A percentile compares a stretch with the other conserved stretches of the same genome.
Evolutionary conservation across 1,284 basidiomycete genomes (phyloP).

Genomic region (Leccinum laetum): DNA sequence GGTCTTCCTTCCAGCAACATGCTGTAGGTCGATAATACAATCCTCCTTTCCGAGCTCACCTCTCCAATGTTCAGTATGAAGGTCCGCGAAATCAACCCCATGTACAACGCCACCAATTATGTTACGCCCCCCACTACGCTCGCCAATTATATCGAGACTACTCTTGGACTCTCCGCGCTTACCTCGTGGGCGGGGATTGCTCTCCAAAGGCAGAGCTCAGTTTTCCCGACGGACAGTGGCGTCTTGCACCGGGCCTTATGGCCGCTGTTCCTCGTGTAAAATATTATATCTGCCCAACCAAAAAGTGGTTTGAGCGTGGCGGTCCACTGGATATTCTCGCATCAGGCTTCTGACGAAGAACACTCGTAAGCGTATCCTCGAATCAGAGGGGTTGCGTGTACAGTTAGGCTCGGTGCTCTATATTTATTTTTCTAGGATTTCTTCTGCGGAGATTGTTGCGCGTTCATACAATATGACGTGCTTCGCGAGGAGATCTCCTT

Average conservation of each 20-base stretch:
- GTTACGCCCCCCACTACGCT: slow-evolving; percentile 5
- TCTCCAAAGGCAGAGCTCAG: slow-evolving; percentile 11
- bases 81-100: slow-evolving; percentile 13
- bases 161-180: slow-evolving; percentile 12
- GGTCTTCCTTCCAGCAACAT: slow-evolving; percentile 28
- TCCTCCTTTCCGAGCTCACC: slow-evolving; percentile 7
- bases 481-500: background rate
- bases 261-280: slow-evolving; percentile 17
- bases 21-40: slow-evolving; percentile 36
- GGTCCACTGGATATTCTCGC: background rate
- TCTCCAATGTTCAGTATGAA: slow-evolving; percentile 28
- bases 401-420: background rate
- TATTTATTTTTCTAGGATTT: background rate
- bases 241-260: slow-evolving; percentile 15
- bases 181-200: slow-evolving; percentile 20
- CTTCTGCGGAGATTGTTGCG: background rate
- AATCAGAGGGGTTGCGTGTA: background rate
- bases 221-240: slow-evolving; percentile 5
- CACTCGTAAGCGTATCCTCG: background rate
- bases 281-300: background rate
- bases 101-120: background rate
- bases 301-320: background rate
- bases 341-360: background rate
- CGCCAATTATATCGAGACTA: slow-evolving; percentile 9
- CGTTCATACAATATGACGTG: background rate